Evolutionary conservation across 768 basidiomycete genomes (phyloP).

Genomic region (Psilocybe sp.): DNA sequence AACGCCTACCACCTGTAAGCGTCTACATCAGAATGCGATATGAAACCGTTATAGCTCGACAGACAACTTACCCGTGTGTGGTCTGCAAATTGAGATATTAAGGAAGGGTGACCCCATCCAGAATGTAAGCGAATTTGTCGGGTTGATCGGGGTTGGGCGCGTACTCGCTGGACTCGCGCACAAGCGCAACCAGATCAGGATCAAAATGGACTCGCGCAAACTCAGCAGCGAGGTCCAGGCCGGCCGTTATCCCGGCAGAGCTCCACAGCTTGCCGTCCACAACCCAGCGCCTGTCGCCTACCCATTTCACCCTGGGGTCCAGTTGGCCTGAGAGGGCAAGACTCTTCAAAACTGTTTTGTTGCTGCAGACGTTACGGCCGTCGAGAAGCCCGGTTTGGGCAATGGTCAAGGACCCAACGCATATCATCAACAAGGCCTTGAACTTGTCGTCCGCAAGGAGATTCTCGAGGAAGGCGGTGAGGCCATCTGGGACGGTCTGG

Average conservation of each 20-base stretch:
- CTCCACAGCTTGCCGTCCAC: slow-evolving; percentile 27
- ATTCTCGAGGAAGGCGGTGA: slow-evolving; percentile 15
- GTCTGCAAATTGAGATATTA: not conserved
- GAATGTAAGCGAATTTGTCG: slow-evolving; percentile 18
- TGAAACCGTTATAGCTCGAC: too few relatives aligned
- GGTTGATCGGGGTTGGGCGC: slow-evolving; percentile 18
- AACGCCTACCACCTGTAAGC: too few relatives aligned
- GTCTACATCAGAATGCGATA: too few relatives aligned
- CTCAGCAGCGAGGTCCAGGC: slow-evolving; percentile 24
- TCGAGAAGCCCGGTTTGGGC: slow-evolving; percentile 21
- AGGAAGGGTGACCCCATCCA: slow-evolving; percentile 17
- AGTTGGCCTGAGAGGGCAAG: slow-evolving; percentile 8
- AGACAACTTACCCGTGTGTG: too few relatives aligned
- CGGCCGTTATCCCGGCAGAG: slow-evolving; percentile 21
- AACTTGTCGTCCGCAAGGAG: slow-evolving; percentile 12
- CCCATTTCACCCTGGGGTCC: slow-evolving; percentile 22
- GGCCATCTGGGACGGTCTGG: slow-evolving; percentile 9
- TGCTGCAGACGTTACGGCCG: slow-evolving; percentile 17
- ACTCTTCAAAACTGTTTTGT: slow-evolving; percentile 15
- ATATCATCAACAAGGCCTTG: slow-evolving; percentile 18
- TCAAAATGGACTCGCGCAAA: slow-evolving; percentile 21
- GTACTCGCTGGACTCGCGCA: slow-evolving; percentile 16
- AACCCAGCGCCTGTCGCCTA: slow-evolving; percentile 21
- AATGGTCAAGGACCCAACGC: slow-evolving; percentile 17
- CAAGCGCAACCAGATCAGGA: slow-evolving; percentile 16